Evolutionary conservation across 1,139 yeast species (phyloP).

Genomic region (Sugiyamaella pinicola): DNA sequence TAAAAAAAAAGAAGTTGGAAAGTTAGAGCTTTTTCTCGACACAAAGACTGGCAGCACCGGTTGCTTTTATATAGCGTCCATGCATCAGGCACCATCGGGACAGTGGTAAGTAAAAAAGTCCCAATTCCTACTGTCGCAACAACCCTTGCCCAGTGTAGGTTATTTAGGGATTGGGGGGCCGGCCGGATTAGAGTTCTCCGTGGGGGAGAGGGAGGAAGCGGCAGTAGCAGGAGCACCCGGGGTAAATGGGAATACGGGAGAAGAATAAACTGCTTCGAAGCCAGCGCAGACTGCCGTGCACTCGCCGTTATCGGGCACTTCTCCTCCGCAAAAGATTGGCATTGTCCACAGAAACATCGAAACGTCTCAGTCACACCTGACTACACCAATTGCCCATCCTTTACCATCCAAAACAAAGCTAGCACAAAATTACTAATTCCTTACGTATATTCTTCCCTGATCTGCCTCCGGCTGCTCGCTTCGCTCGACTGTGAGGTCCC

Average conservation of each 20-base stretch:
- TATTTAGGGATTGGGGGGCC: neutral
- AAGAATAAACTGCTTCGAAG: neutral
- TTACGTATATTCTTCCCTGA: no score
- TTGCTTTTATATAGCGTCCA: neutral
- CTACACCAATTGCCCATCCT: neutral
- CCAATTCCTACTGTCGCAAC: neutral
- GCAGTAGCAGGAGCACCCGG: neutral
- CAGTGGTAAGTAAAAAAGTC: slow-evolving; percentile 3
- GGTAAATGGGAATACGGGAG: neutral
- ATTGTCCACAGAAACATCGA: no score
- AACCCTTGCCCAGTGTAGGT: slow-evolving; percentile 1
- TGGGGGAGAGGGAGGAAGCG: neutral
- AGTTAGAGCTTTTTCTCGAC: neutral
- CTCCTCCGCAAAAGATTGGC: neutral
- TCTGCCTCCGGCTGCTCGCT: no score
- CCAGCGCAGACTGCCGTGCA: neutral
- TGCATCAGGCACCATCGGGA: neutral
- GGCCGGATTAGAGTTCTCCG: slow-evolving; percentile 6
- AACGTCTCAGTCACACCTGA: neutral
- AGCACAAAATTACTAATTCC: neutral
- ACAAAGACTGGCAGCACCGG: neutral
- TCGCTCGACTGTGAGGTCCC: neutral
- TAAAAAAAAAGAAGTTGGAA: neutral
- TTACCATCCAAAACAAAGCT: neutral
- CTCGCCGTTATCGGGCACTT: neutral